Percentiles rank a stretch among this genome's conserved stretches.
Evolutionary conservation across 73 alveolate genomes (phyloP).

Genomic region (Urostyla sp.): DNA sequence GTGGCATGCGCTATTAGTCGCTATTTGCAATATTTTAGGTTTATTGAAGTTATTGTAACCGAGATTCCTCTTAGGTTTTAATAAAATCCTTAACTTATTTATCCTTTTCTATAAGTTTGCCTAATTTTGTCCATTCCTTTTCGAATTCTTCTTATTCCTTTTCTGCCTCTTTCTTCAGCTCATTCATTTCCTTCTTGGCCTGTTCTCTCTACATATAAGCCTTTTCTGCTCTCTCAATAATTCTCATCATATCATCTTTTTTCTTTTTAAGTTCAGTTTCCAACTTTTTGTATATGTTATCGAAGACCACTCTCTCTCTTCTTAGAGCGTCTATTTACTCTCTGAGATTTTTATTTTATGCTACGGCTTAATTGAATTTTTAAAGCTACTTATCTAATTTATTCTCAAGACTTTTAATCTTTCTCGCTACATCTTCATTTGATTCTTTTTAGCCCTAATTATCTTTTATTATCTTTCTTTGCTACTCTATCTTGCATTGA

Average conservation of each 20-base stretch:
- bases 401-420: conserved; percentile 90
- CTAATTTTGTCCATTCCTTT: conserved; percentile 85
- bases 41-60: neutral
- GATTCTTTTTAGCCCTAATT: conserved; percentile 63
- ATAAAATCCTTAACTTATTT: conserved; percentile 59
- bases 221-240: conserved; percentile 78
- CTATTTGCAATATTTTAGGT: conserved; percentile 10
- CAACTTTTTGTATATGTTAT: conserved; percentile 82
- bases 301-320: conserved; percentile 95
- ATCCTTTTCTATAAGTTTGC: conserved; percentile 77
- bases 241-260: conserved; percentile 82
- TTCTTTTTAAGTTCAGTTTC: conserved; percentile 84
- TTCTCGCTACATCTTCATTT: conserved; percentile 78
- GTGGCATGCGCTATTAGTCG: neutral
- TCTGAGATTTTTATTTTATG: conserved; percentile 89
- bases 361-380: conserved; percentile 97
- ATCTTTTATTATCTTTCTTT: conserved; percentile 34
- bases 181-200: conserved; percentile 69
- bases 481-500: conserved; percentile 60
- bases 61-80: conserved; percentile 49
- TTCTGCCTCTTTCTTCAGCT: conserved; percentile 79
- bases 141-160: conserved; percentile 82
- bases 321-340: conserved; percentile 94
- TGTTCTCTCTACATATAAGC: conserved; percentile 67
- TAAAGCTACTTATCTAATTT: conserved; percentile 94